These are phyloP conservation scores for Naganishia sp. DNA, from an alignment of 1,284 basidiomycete species.

Conservation along the genomic window DNA sequence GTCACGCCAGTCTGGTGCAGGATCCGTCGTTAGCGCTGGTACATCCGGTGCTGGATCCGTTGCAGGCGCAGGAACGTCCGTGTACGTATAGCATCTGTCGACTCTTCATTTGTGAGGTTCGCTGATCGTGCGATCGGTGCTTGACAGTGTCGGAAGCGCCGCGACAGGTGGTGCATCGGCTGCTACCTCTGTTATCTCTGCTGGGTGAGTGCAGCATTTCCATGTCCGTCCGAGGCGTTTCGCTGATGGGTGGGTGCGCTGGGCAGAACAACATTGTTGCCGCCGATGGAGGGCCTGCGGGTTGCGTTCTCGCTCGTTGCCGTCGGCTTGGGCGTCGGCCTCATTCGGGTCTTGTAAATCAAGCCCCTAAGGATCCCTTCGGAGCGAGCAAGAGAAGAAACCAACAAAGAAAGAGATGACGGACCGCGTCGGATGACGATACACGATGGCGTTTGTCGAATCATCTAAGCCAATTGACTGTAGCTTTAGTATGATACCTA, in stretches of 20 bases:
- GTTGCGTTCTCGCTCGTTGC: conserved; percentile 23
- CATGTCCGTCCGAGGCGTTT: not conserved
- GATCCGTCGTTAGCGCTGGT: not conserved
- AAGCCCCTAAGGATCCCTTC: too few species aligned
- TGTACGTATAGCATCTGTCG: not conserved
- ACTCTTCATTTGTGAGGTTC: too few species aligned
- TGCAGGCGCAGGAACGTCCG: conserved; percentile 9
- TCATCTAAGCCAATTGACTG: too few species aligned
- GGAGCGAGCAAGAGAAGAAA: too few species aligned
- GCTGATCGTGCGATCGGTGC: too few species aligned
- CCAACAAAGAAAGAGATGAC: too few species aligned
- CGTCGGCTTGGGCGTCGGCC: conserved; percentile 12
- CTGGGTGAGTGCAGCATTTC: conserved; percentile 5
- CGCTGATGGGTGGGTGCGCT: not conserved
- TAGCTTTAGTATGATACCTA: too few species aligned
- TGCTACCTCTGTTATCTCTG: conserved; percentile 7
- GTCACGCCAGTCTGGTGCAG: not conserved
- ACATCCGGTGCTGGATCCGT: conserved; percentile 23
- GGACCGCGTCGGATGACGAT: too few species aligned
- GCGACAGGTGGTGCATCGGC: conserved; percentile 12
- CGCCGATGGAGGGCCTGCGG: conserved; percentile 1
- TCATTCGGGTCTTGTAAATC: conserved; percentile 21
- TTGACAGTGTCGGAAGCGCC: conserved; percentile 24
- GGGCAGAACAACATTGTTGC: conserved; percentile 8
- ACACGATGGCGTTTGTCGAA: too few species aligned